Percentiles rank a stretch among this genome's conserved stretches.
Evolutionary conservation across 2,329 filamentous ascomycete genomes (phyloP).

Genomic region (Dactylellina parvicollis): DNA sequence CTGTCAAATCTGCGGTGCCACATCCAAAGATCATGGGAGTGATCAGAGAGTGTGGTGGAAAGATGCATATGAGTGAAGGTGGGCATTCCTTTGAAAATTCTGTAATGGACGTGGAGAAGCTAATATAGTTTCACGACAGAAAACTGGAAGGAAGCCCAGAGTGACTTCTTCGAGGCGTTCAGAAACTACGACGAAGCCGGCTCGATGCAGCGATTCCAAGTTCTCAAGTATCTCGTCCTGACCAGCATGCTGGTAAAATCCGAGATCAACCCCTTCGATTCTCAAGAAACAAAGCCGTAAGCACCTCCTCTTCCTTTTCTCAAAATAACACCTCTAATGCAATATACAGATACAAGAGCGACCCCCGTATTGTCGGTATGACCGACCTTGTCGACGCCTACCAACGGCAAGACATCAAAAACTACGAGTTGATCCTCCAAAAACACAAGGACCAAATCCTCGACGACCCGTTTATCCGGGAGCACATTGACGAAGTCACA

Average conservation of each 20-base stretch:
- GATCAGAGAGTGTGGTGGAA: slow-evolving; percentile 96
- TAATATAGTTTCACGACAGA: slow-evolving; percentile 65
- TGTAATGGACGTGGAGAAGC: slow-evolving; percentile 45
- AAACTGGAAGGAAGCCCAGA: slow-evolving; percentile 97
- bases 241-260: slow-evolving; percentile 99
- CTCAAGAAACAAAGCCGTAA: slow-evolving; percentile 91
- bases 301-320: neutral
- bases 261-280: slow-evolving; percentile 98
- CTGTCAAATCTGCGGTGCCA: slow-evolving; percentile 93
- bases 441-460: slow-evolving; percentile 84
- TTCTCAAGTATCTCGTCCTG: slow-evolving; percentile 94
- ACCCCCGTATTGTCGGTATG: slow-evolving; percentile 95
- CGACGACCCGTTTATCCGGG: slow-evolving; percentile 92
- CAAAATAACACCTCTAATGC: neutral
- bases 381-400: slow-evolving; percentile 96
- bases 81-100: neutral
- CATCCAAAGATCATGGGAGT: slow-evolving; percentile 99
- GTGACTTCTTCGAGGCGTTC: slow-evolving; percentile 98
- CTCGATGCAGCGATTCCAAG: slow-evolving; percentile 93
- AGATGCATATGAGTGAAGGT: slow-evolving; percentile 98
- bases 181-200: slow-evolving; percentile 98
- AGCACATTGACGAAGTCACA: slow-evolving; percentile 99
- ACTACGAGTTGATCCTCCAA: slow-evolving; percentile 86
- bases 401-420: slow-evolving; percentile 91
- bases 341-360: slow-evolving; percentile 83